Conservation (phyloP, 2,329 filamentous ascomycete genomes). For the Trichophyton mentagrophytes region DNA sequence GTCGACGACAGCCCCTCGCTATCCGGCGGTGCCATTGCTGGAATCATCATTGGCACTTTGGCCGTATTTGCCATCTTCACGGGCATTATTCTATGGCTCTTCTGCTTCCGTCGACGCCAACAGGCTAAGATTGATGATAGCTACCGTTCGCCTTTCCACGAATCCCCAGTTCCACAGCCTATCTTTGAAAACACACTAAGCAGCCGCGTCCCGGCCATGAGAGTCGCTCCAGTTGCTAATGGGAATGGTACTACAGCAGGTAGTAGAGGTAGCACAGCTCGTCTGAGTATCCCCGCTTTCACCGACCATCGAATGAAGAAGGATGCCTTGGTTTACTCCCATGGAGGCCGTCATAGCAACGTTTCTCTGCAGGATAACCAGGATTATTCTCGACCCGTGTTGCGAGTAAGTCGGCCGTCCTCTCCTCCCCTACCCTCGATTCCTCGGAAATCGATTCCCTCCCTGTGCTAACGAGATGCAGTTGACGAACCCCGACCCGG, state of each 20-base stretch:
- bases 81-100: constrained; percentile 29
- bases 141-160: constrained; percentile 17
- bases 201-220: constrained; percentile 6
- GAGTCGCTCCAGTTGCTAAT: neutral
- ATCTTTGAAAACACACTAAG: constrained; percentile 12
- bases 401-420: constrained; percentile 24
- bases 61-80: constrained; percentile 27
- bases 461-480: constrained; percentile 4
- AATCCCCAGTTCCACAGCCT: constrained; percentile 10
- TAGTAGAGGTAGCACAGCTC: neutral
- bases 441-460: neutral
- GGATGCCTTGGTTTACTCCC: constrained; percentile 28
- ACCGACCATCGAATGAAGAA: constrained; percentile 36
- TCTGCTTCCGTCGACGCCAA: constrained; percentile 24
- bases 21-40: constrained; percentile 32
- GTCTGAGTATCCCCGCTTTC: constrained; percentile 21
- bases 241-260: neutral
- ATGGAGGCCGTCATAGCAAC: constrained; percentile 31
- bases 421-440: no score
- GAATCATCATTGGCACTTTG: constrained; percentile 32
- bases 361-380: constrained; percentile 37
- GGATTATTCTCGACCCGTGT: constrained; percentile 36
- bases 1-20: constrained; percentile 18
- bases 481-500: constrained; percentile 14
- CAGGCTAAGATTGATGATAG: constrained; percentile 8